Conservation (phyloP, 306 rosid genomes). For the Hippophae gyantsensis region DNA sequence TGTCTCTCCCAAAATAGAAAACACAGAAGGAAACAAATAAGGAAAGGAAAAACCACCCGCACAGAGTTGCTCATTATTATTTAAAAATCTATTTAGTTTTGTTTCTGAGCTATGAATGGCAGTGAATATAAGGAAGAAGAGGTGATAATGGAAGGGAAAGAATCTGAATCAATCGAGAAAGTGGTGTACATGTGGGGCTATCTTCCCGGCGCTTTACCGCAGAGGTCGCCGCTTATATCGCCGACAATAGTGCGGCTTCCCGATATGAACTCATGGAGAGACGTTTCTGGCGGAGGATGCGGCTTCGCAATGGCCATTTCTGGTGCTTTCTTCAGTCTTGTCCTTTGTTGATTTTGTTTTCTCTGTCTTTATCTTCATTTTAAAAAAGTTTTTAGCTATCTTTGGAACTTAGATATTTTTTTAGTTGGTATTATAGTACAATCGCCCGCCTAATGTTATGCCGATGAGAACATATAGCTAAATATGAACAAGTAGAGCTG, state of each 20-base stretch:
- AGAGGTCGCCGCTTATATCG: slow-evolving; percentile 58
- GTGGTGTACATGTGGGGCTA: slow-evolving; percentile 84
- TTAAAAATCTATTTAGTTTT: slow-evolving; percentile 1
- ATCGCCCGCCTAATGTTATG: not conserved
- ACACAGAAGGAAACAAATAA: slow-evolving; percentile 1
- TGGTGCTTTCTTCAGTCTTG: slow-evolving; percentile 32
- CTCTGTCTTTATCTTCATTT: not conserved
- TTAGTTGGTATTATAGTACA: not conserved
- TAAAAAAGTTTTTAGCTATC: not conserved
- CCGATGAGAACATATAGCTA: too few species aligned
- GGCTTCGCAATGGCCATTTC: slow-evolving; percentile 93
- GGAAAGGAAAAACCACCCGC: not conserved
- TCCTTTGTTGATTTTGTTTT: not conserved
- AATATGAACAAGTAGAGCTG: too few species aligned
- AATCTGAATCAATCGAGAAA: slow-evolving; percentile 4
- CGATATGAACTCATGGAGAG: slow-evolving; percentile 41
- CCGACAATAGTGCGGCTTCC: slow-evolving; percentile 51
- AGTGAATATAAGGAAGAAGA: slow-evolving; percentile 24
- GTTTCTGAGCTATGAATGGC: slow-evolving; percentile 39
- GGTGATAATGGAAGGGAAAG: slow-evolving; percentile 30
- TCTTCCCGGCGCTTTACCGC: slow-evolving; percentile 86
- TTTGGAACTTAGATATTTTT: not conserved
- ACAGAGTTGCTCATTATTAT: not conserved
- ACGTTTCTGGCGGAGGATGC: slow-evolving; percentile 82
- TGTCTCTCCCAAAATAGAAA: slow-evolving; percentile 18